Base-by-base conservation (phyloP, 2,329 filamentous ascomycete species). In the Cladophialophora bantiana region DNA sequence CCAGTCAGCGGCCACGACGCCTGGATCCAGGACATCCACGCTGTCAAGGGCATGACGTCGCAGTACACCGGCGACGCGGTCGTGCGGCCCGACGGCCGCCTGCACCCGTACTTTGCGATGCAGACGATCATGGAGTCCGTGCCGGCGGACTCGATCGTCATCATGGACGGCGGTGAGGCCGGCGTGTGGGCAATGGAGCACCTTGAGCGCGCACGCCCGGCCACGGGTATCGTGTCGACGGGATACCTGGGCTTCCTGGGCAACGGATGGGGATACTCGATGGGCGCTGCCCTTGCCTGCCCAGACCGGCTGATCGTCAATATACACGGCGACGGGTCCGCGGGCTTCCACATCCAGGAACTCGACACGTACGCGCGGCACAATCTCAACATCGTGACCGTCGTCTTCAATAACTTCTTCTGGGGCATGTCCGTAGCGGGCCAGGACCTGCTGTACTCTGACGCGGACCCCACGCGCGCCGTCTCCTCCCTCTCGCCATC, bases 371-470 rank as follows among this genome's bases (percentile, higher is more conserved):
- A 77, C 66, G 77, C 77, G 40, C 76, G 80, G 26, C 77, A 79
- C 67, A 71, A 74, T 0, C 72, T 82, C 34, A 76, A 77, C 6
- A 74, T 83, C 5, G 58, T 83, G 45, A 83, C 81, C 0, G 73
- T 83, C 2, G 73, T 83, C 0, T 74, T 79, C 1, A 83, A 83
- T 68, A 83, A 83, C 63, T 76, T 75, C 58, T 75, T 74, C 36
- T 83, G 81, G 81, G 81, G 81, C 13, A 83, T 83, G 81, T 78
- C 75, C 34, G 72, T 75, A 5, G 78, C 79, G 7, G 81, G 81
- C 0, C 81, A 83, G 69, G 79, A 83, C 20, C 73, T 83, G 15
- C 73, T 83, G 0, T 83, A 81, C 62, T 78, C 75, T 1, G 60
- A 71, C 4, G 65, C 74, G 5, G 77, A 77, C 4, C 63, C 71